Evolutionary conservation across 2,329 filamentous ascomycete genomes (phyloP).

Genomic region (Teratosphaeria nubilosa): DNA sequence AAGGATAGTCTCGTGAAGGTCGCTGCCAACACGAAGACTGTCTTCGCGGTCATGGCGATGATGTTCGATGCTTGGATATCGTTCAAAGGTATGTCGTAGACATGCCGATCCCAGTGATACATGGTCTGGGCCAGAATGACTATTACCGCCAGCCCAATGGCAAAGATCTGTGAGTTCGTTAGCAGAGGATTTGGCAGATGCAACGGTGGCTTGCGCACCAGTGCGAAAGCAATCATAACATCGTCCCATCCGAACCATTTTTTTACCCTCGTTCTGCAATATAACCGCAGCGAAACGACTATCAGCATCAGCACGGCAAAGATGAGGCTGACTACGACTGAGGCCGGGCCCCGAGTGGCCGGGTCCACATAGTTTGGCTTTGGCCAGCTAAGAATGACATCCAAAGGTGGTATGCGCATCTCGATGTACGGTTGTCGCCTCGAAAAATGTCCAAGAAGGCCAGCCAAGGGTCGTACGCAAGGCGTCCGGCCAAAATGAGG

Average conservation of each 20-base stretch:
- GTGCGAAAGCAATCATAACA: constrained; percentile 29
- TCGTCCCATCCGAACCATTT: constrained; percentile 36
- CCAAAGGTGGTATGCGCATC: constrained; percentile 18
- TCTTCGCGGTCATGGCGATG: constrained; percentile 33
- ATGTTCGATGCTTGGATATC: constrained; percentile 22
- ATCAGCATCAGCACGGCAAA: constrained; percentile 29
- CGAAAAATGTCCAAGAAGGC: not conserved
- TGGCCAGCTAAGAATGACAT: constrained; percentile 29
- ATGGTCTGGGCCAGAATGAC: constrained; percentile 33
- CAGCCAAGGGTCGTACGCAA: not conserved
- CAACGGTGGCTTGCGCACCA: constrained; percentile 19
- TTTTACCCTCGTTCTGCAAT: constrained; percentile 31
- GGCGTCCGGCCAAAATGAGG: not conserved
- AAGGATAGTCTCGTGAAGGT: constrained; percentile 36
- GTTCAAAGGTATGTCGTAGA: constrained; percentile 29
- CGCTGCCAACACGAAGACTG: constrained; percentile 32
- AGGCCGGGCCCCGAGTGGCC: constrained; percentile 28
- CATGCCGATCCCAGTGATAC: constrained; percentile 35
- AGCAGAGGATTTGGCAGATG: not conserved
- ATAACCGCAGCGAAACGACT: constrained; percentile 29
- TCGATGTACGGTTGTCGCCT: not conserved
- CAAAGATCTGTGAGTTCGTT: constrained; percentile 22
- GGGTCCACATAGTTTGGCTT: constrained; percentile 34
- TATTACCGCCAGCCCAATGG: constrained; percentile 27
- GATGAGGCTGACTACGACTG: constrained; percentile 31